Conservation (phyloP, 495 filamentous ascomycete species). For the Aspergillus haitiensis region DNA sequence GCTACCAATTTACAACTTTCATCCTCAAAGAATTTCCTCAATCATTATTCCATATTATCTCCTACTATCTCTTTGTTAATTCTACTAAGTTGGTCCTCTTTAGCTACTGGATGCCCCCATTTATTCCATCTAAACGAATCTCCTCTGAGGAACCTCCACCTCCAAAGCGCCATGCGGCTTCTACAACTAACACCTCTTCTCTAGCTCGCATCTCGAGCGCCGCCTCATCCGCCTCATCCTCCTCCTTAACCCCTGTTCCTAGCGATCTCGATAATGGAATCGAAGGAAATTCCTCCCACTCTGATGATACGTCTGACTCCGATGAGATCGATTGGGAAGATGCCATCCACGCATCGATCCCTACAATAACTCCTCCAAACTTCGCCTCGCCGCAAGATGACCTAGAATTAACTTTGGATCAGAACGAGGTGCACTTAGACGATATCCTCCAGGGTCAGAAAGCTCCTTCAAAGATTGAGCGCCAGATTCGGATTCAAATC, state of each 20-base stretch:
- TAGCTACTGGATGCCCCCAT: conserved; percentile 50
- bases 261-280: conserved; percentile 27
- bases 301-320: conserved; percentile 52
- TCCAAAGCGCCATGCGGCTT: conserved; percentile 56
- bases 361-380: conserved; percentile 25
- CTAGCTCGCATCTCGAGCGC: conserved; percentile 51
- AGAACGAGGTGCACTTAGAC: conserved; percentile 54
- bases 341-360: conserved; percentile 55
- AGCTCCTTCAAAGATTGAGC: conserved; percentile 80
- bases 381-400: conserved; percentile 48
- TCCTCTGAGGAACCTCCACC: conserved; percentile 64
- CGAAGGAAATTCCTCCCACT: conserved; percentile 22
- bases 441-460: conserved; percentile 72
- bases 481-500: conserved; percentile 70
- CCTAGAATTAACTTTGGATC: conserved; percentile 73
- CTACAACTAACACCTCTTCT: conserved; percentile 22
- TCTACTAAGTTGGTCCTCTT: not conserved
- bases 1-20: conserved; percentile 3
- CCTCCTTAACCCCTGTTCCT: conserved; percentile 63
- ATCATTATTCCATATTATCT: not conserved
- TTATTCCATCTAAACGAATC: conserved; percentile 51
- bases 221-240: conserved; percentile 40
- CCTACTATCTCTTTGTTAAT: not conserved
- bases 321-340: conserved; percentile 88
- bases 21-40: not conserved